Percentiles rank a stretch among this genome's conserved stretches.
phyloP scores from a whole-genome alignment of 371 early-diverging fungal genomes.

The Mucor velutinosus region DNA sequence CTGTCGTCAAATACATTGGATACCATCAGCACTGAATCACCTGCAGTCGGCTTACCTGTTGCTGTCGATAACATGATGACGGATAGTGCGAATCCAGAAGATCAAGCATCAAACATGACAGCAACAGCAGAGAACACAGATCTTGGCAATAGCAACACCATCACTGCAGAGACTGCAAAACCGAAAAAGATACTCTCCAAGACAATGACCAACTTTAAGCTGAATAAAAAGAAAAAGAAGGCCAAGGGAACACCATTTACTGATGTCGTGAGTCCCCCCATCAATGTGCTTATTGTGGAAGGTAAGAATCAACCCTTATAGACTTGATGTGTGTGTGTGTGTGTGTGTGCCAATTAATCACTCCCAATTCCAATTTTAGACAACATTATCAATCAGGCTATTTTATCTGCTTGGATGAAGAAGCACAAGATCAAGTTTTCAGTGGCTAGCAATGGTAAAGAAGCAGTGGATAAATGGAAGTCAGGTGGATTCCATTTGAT shows the following conservation, averaged over 20 bases:
- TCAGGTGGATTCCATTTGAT: constrained; percentile 69
- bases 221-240: constrained; percentile 23
- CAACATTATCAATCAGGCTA: constrained; percentile 70
- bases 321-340: too few relatives aligned
- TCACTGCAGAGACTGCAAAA: background rate
- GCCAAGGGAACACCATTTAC: constrained; percentile 23
- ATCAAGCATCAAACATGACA: background rate
- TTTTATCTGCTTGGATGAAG: constrained; percentile 67
- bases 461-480: constrained; percentile 72
- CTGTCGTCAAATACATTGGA: background rate
- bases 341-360: background rate
- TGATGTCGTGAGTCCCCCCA: constrained; percentile 47
- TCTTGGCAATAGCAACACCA: background rate
- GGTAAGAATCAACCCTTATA: constrained; percentile 35
- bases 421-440: constrained; percentile 66
- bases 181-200: constrained; percentile 8
- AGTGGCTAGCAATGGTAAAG: constrained; percentile 67
- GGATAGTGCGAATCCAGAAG: background rate
- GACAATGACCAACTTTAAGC: constrained; percentile 16
- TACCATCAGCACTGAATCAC: background rate
- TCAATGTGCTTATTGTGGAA: constrained; percentile 77
- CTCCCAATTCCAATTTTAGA: constrained; percentile 32
- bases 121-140: background rate
- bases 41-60: background rate
- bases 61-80: background rate